Evolutionary conservation across 257 asterid genomes (phyloP), one percentile per base, ranked within the genome.

Genomic region (Solanum microdontum): DNA sequence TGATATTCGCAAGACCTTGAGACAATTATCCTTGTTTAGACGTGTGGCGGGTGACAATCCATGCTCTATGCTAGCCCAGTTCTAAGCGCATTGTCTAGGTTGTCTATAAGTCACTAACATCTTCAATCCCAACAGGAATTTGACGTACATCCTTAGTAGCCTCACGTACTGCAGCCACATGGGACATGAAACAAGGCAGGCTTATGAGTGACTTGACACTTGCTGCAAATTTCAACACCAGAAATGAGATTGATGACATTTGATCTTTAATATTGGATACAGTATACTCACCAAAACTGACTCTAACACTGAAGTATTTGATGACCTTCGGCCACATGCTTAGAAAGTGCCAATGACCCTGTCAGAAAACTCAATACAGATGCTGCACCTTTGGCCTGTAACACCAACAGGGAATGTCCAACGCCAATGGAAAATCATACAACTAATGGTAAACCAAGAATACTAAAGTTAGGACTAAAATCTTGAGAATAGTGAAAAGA

Each of bases 111-210:
- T 45, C 17, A 45, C 7, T 45, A 45, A 45, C 1, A 45, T 45
- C 55, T 45, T 45, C 55, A 45, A 45, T 2, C 58, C 58, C 58
- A 43, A 43, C 51, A 43, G 62, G 9, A 51, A 51, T 51, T 51
- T 5, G 23, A 69, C 32, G 37, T 26, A 28, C 2, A 69, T 68
- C 75, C 75, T 12, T 94, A 0, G 98, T 91, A 4, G 95, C 95
- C 87, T 95, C 93, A 4, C 96, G 94, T 19, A 95, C 94, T 5
- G 86, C 95, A 91, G 92, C 88, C 55, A 97, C 94, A 79, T 96
- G 99, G 99, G 62, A 94, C 97, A 96, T 96, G 74, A 93, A 96
- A 87, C 96, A 92, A 95, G 97, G 62, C 93, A 95, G 90, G 93
- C 98, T 95, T 69, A 96, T 93, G 83, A 95, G 96, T 69, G 97